phyloP scores from a whole-genome alignment of 2,329 filamentous ascomycete genomes.

The Paramyrothecium sp. region DNA sequence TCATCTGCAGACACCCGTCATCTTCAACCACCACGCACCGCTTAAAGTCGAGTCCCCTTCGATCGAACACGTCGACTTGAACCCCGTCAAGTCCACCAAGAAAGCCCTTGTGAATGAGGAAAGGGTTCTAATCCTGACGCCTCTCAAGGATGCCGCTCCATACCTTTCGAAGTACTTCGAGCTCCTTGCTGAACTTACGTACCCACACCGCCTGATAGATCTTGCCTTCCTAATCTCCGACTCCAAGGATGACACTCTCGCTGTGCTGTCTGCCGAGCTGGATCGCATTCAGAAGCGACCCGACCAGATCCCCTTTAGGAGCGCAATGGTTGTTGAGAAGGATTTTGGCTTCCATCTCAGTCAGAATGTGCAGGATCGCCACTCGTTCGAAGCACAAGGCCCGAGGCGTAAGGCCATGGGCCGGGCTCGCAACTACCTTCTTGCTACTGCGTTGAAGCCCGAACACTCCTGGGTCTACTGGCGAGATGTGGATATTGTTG shows the following conservation, averaged over 20 bases:
- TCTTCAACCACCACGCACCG: slow-evolving; percentile 93
- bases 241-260: slow-evolving; percentile 85
- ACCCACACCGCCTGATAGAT: slow-evolving; percentile 94
- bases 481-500: slow-evolving; percentile 94
- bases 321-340: slow-evolving; percentile 83
- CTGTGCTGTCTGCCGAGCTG: slow-evolving; percentile 80
- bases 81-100: slow-evolving; percentile 76
- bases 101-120: slow-evolving; percentile 80
- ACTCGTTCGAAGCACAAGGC: slow-evolving; percentile 83
- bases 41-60: slow-evolving; percentile 78
- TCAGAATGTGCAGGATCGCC: slow-evolving; percentile 79
- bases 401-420: slow-evolving; percentile 90
- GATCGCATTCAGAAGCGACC: slow-evolving; percentile 81
- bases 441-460: slow-evolving; percentile 79
- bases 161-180: slow-evolving; percentile 92
- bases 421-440: slow-evolving; percentile 85
- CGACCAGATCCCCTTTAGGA: slow-evolving; percentile 81
- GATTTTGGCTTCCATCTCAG: slow-evolving; percentile 77
- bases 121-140: slow-evolving; percentile 86
- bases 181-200: slow-evolving; percentile 82
- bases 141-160: slow-evolving; percentile 81
- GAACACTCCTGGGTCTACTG: slow-evolving; percentile 99
- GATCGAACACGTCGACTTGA: slow-evolving; percentile 81
- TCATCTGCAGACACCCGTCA: slow-evolving; percentile 86
- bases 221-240: slow-evolving; percentile 93